phyloP scores from a whole-genome alignment of 2,329 filamentous ascomycete genomes.

The Leptographium galeiforme region DNA sequence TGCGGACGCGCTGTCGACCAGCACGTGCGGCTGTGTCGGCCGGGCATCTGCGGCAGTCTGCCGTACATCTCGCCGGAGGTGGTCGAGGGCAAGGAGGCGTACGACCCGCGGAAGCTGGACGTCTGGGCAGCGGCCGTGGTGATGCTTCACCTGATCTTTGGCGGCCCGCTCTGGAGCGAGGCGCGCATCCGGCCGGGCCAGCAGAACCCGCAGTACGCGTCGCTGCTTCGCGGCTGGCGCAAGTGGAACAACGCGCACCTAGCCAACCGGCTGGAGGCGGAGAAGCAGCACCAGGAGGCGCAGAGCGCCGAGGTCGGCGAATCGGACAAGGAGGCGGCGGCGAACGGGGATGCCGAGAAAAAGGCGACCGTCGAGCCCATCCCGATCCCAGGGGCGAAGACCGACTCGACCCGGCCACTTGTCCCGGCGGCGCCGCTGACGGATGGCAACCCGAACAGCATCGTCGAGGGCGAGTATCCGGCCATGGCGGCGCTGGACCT shows the following conservation, averaged over 20 bases:
- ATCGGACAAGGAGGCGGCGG: conserved; percentile 26
- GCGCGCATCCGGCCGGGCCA: conserved; percentile 32
- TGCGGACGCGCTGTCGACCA: conserved; percentile 61
- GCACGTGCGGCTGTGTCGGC: conserved; percentile 56
- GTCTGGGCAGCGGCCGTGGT: conserved; percentile 80
- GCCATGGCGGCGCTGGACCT: conserved; percentile 51
- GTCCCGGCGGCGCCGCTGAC: conserved; percentile 17
- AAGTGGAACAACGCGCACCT: conserved; percentile 47
- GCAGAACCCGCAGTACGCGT: conserved; percentile 46
- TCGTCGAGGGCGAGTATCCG: conserved; percentile 34
- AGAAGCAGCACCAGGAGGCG: conserved; percentile 45
- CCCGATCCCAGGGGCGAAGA: background rate
- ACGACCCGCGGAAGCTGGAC: conserved; percentile 67
- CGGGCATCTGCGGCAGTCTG: conserved; percentile 72
- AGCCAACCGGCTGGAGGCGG: conserved; percentile 10
- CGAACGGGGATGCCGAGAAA: conserved; percentile 2
- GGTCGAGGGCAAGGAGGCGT: conserved; percentile 48
- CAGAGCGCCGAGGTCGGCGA: conserved; percentile 31
- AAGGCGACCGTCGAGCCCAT: background rate
- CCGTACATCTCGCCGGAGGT: conserved; percentile 86
- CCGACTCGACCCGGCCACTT: background rate
- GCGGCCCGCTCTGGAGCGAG: conserved; percentile 60
- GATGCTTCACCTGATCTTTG: conserved; percentile 63
- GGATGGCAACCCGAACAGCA: conserved; percentile 31
- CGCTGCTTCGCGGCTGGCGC: conserved; percentile 54